Percentiles rank a stretch among this genome's conserved stretches.
Conservation (phyloP, 2,329 filamentous ascomycete species). For the Chalaropsis ovoidea region DNA sequence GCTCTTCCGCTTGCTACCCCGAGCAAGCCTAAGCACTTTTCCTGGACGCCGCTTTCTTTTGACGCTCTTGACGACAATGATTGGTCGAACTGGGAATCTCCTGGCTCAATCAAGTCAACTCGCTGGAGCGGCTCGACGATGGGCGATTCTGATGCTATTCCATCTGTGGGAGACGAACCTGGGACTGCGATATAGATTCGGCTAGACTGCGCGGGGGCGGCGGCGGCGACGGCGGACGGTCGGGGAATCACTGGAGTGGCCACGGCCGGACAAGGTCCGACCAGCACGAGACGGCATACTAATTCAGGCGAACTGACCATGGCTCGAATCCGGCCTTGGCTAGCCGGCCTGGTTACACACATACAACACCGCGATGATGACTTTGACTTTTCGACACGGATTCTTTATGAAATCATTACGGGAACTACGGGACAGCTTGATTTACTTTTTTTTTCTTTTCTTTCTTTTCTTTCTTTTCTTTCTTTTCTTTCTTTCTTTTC, state of each 20-base stretch:
- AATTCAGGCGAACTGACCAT: not conserved
- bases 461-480: no score
- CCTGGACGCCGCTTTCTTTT: constrained; percentile 49
- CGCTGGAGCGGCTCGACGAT: constrained; percentile 56
- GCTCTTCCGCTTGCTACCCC: constrained; percentile 32
- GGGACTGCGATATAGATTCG: constrained; percentile 41
- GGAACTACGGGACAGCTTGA: constrained; percentile 10
- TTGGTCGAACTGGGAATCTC: constrained; percentile 56
- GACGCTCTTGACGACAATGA: constrained; percentile 51
- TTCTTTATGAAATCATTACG: constrained; percentile 14
- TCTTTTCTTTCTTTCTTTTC: not conserved
- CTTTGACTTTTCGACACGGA: constrained; percentile 5
- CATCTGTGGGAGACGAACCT: constrained; percentile 41
- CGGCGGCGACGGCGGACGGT: not conserved
- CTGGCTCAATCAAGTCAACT: constrained; percentile 45
- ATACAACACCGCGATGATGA: constrained; percentile 10
- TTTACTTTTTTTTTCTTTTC: not conserved
- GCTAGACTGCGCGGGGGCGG: not conserved
- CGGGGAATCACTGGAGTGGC: not conserved
- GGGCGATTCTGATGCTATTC: constrained; percentile 36
- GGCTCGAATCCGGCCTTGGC: not conserved
- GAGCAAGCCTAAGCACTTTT: constrained; percentile 44
- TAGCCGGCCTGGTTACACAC: constrained; percentile 1
- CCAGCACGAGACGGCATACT: not conserved
- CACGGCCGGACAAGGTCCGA: not conserved